Conservation (phyloP, 164 flowering plant genomes). For the Vitis cinerea region DNA sequence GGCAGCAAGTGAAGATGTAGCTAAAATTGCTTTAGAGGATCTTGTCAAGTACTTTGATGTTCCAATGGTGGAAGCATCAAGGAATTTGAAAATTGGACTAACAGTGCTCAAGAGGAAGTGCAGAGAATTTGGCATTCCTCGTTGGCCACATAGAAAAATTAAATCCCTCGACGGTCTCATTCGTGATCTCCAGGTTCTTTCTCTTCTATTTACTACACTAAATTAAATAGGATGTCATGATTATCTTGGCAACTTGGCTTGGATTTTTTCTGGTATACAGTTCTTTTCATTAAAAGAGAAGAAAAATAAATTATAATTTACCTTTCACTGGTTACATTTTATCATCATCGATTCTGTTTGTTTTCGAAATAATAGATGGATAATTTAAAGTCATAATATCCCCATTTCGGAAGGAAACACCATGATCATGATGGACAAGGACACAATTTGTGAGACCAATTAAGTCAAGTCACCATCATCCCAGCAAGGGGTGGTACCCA, state of each 20-base stretch:
- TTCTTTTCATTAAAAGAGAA: background rate
- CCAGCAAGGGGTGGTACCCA: background rate
- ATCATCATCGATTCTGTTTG: background rate
- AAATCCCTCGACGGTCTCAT: slow-evolving; percentile 68
- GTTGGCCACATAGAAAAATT: slow-evolving; percentile 78
- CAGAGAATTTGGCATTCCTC: slow-evolving; percentile 67
- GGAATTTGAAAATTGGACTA: slow-evolving; percentile 51
- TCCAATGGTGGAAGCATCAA: slow-evolving; percentile 65
- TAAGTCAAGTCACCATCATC: background rate
- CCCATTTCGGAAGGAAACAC: no score
- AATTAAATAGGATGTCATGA: background rate
- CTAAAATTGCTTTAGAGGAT: slow-evolving; percentile 48
- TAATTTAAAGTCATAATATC: no score
- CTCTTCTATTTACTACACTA: background rate
- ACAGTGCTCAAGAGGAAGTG: slow-evolving; percentile 67
- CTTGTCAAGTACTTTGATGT: slow-evolving; percentile 56
- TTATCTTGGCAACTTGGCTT: background rate
- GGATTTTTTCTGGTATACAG: background rate
- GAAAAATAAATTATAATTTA: background rate
- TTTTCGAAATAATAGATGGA: no score
- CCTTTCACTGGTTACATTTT: background rate
- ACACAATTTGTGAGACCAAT: background rate
- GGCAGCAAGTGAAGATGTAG: slow-evolving; percentile 40
- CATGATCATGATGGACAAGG: no score
- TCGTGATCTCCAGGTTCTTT: slow-evolving; percentile 52